Conservation (phyloP, 257 asterid species). For the Solanum sejunctum region DNA sequence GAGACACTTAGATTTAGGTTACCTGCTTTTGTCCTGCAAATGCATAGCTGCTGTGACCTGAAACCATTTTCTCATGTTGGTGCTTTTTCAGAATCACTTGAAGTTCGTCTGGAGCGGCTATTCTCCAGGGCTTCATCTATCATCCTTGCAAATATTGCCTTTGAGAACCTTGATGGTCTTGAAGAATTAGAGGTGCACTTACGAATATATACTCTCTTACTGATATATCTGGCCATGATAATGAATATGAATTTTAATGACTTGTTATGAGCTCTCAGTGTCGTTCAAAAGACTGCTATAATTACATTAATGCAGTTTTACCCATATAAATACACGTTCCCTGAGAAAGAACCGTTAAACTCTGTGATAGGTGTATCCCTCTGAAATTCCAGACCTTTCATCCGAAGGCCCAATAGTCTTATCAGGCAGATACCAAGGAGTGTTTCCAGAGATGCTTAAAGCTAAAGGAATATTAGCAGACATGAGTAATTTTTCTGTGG, state of each 20-base stretch:
- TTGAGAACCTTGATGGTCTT: slow-evolving; percentile 48
- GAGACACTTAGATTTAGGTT: neutral
- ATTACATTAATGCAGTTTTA: neutral
- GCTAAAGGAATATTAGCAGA: slow-evolving; percentile 54
- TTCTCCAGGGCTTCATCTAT: slow-evolving; percentile 63
- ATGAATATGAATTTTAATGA: neutral
- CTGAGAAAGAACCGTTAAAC: slow-evolving; percentile 6
- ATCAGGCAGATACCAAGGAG: slow-evolving; percentile 80
- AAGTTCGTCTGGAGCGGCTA: slow-evolving; percentile 47
- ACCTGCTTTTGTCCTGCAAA: neutral
- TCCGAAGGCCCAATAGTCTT: slow-evolving; percentile 62
- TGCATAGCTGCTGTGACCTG: neutral
- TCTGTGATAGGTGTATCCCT: slow-evolving; percentile 62
- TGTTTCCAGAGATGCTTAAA: slow-evolving; percentile 50
- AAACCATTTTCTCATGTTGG: neutral
- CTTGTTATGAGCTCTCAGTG: neutral
- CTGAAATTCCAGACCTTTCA: slow-evolving; percentile 76
- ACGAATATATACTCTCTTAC: neutral
- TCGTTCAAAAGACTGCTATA: neutral
- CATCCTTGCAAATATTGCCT: slow-evolving; percentile 52
- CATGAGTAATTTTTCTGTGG: slow-evolving; percentile 34
- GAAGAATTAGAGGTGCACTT: slow-evolving; percentile 62
- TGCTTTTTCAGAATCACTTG: slow-evolving; percentile 55
- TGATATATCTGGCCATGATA: neutral
- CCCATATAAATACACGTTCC: neutral